These are phyloP conservation scores for Infundibulicybe gibba DNA, from an alignment of 768 basidiomycete species.

Conservation along the genomic window DNA sequence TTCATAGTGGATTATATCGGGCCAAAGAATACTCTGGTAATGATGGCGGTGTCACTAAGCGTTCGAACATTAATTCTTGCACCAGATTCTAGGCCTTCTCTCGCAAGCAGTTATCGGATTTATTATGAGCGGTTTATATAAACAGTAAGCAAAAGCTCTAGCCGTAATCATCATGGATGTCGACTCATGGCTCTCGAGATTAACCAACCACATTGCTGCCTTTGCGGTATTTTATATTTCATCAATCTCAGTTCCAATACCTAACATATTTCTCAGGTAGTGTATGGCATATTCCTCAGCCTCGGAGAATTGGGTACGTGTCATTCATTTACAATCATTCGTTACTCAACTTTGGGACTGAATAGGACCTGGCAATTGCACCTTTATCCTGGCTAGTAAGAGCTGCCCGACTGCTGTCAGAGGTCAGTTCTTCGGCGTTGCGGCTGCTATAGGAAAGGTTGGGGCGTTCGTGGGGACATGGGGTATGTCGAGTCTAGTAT, in stretches of 20 bases:
- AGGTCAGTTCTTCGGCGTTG: constrained; percentile 83
- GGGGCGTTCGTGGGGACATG: constrained; percentile 82
- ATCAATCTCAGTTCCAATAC: too few relatives aligned
- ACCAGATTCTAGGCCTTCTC: constrained; percentile 65
- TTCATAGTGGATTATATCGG: constrained; percentile 73
- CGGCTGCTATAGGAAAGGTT: constrained; percentile 81
- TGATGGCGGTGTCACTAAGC: neutral
- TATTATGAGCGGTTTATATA: constrained; percentile 83
- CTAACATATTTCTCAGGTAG: constrained; percentile 35
- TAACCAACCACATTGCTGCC: constrained; percentile 60
- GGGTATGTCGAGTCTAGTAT: constrained; percentile 43
- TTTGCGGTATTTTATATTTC: constrained; percentile 52
- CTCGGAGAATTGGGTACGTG: constrained; percentile 72
- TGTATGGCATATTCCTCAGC: constrained; percentile 88
- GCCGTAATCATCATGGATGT: neutral
- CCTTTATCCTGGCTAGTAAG: constrained; percentile 83
- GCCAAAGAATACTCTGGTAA: constrained; percentile 70
- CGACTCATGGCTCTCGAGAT: constrained; percentile 22
- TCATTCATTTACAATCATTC: neutral
- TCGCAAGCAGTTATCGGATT: constrained; percentile 78
- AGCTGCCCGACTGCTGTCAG: constrained; percentile 79
- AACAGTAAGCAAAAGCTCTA: constrained; percentile 23
- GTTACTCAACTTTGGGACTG: too few relatives aligned
- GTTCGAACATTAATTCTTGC: neutral
- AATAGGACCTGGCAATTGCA: constrained; percentile 69